These are phyloP conservation scores for Sclerotinia nivalis DNA, from an alignment of 2,329 filamentous ascomycete genomes.

Conservation along the genomic window DNA sequence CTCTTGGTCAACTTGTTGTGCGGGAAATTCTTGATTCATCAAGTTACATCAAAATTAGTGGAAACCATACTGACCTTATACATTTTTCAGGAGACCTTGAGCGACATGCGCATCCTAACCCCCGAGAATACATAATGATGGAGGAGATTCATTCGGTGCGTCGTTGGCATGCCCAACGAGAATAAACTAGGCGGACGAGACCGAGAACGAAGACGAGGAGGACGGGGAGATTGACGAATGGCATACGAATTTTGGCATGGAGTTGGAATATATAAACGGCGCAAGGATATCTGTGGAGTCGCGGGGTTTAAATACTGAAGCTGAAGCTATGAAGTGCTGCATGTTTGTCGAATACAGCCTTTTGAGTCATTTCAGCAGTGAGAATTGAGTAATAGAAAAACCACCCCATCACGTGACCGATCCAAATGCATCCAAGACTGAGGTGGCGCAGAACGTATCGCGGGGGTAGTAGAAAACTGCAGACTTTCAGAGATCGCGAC, in stretches of 20 bases:
- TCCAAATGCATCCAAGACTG: too few relatives aligned
- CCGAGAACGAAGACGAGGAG: not conserved
- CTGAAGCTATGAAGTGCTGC: not conserved
- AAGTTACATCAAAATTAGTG: not conserved
- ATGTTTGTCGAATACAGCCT: not conserved
- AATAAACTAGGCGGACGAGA: not conserved
- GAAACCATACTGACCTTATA: not conserved
- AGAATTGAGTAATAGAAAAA: not conserved
- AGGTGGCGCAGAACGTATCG: not conserved
- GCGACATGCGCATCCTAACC: rapidly evolving
- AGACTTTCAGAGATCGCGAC: not conserved
- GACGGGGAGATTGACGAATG: not conserved
- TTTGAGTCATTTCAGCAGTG: not conserved
- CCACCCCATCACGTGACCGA: not conserved
- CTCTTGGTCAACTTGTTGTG: too few relatives aligned
- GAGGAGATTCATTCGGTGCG: not conserved
- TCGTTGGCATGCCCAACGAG: not conserved
- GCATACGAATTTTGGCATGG: not conserved
- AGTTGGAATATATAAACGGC: not conserved
- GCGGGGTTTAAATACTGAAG: not conserved
- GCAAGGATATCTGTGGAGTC: not conserved
- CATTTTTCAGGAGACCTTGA: not conserved
- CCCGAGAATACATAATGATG: not conserved
- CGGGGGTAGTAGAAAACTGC: not conserved
- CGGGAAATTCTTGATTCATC: too few relatives aligned